A percentile compares a stretch with the other conserved stretches of the same genome.
These are phyloP conservation scores for Penicillium sp. DNA, from an alignment of 2,329 filamentous ascomycete species.

Conservation along the genomic window DNA sequence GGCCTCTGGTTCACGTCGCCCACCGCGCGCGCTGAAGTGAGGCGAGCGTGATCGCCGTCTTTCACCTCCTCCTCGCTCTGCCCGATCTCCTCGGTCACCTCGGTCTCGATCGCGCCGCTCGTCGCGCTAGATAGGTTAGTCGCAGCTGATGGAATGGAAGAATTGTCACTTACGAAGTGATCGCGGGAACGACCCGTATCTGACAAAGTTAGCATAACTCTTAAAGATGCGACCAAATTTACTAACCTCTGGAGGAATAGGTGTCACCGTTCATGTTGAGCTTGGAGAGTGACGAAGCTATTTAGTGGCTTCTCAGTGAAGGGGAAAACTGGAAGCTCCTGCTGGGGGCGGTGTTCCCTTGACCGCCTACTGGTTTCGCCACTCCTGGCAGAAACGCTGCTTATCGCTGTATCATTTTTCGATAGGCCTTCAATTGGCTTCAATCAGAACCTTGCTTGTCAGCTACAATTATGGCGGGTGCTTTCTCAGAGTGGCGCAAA, in stretches of 20 bases:
- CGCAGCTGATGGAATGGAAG: slow-evolving; percentile 10
- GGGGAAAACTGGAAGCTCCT: slow-evolving; percentile 37
- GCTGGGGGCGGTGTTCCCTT: slow-evolving; percentile 15
- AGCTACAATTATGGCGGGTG: slow-evolving; percentile 39
- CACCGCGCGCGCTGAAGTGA: slow-evolving; percentile 66
- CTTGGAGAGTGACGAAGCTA: slow-evolving; percentile 22
- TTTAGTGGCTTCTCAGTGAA: slow-evolving; percentile 17
- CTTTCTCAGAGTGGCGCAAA: slow-evolving; percentile 79
- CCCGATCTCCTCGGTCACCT: slow-evolving; percentile 45
- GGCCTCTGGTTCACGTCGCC: slow-evolving; percentile 71
- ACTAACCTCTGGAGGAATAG: slow-evolving; percentile 75
- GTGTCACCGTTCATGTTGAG: slow-evolving; percentile 79
- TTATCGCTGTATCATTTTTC: slow-evolving; percentile 10
- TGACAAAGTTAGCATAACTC: slow-evolving; percentile 35
- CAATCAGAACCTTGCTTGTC: not conserved
- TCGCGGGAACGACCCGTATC: slow-evolving; percentile 57
- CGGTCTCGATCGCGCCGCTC: slow-evolving; percentile 49
- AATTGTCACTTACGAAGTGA: slow-evolving; percentile 50
- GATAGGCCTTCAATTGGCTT: not conserved
- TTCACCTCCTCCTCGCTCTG: slow-evolving; percentile 53
- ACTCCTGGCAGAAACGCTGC: slow-evolving; percentile 30
- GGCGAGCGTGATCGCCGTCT: slow-evolving; percentile 86
- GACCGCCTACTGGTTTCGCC: slow-evolving; percentile 29
- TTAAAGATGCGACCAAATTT: slow-evolving; percentile 1
- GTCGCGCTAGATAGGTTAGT: slow-evolving; percentile 44